These are phyloP conservation scores for Pisolithus thermaeus DNA, from an alignment of 1,284 basidiomycete genomes.

Conservation along the genomic window DNA sequence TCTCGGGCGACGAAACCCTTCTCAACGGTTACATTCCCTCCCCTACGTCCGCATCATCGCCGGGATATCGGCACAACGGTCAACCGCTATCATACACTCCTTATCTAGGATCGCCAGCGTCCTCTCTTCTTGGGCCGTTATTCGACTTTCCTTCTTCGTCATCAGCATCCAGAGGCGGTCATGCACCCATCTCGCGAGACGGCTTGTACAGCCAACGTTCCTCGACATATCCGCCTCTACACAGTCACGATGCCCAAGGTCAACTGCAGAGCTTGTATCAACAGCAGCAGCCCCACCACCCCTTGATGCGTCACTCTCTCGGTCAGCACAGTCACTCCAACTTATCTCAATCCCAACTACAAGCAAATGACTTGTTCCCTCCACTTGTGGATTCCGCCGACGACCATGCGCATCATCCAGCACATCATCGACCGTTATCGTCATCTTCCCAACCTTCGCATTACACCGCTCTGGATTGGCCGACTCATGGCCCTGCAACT, in stretches of 20 bases:
- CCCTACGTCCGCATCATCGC: conserved; percentile 23
- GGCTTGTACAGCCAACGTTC: conserved; percentile 22
- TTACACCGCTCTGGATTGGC: conserved; percentile 24
- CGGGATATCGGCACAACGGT: conserved; percentile 26
- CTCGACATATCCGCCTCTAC: conserved; percentile 11
- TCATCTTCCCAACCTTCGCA: conserved; percentile 15
- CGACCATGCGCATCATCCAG: conserved; percentile 22
- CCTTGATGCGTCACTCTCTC: not conserved
- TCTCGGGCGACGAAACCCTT: conserved; percentile 24
- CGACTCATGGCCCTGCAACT: conserved; percentile 24
- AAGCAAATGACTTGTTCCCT: conserved; percentile 9
- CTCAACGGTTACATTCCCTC: conserved; percentile 28
- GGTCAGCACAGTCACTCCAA: not conserved
- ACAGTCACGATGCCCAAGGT: conserved; percentile 21
- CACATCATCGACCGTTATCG: conserved; percentile 7
- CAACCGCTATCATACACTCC: conserved; percentile 17
- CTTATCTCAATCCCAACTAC: not conserved
- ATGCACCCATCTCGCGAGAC: conserved; percentile 1
- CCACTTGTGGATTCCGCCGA: conserved; percentile 26
- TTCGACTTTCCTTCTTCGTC: conserved; percentile 25
- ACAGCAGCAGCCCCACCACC: conserved; percentile 8
- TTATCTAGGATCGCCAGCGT: conserved; percentile 24
- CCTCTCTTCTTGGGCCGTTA: conserved; percentile 19
- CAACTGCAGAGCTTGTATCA: conserved; percentile 27
- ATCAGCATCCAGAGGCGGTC: conserved; percentile 13